Percentiles rank a stretch among this genome's conserved stretches.
These are phyloP conservation scores for Solanum piurae DNA, from an alignment of 257 asterid genomes.

Conservation along the genomic window DNA sequence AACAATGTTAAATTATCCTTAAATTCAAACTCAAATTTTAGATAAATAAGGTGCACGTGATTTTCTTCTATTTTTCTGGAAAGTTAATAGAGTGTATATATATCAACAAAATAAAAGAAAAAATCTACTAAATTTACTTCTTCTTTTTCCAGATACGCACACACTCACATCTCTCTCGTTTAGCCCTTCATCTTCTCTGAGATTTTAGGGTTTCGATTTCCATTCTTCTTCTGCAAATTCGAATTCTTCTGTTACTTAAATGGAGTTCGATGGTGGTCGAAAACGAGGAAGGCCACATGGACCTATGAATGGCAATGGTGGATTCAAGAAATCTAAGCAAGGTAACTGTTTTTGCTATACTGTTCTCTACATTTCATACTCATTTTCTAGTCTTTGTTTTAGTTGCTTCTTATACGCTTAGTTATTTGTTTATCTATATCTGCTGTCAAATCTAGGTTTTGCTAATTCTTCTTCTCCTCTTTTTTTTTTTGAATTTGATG, in stretches of 20 bases:
- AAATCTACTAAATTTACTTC: background rate
- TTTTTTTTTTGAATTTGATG: background rate
- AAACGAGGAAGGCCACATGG: slow-evolving; percentile 48
- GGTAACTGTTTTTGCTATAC: slow-evolving; percentile 12
- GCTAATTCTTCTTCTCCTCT: background rate
- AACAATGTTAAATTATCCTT: background rate
- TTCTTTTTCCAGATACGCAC: background rate
- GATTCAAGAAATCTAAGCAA: slow-evolving; percentile 48
- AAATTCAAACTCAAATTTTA: background rate
- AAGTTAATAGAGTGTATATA: background rate
- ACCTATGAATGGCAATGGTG: slow-evolving; percentile 47
- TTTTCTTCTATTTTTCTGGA: background rate
- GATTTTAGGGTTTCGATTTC: background rate
- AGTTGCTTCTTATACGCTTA: background rate
- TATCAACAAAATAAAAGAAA: background rate
- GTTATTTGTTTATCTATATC: background rate
- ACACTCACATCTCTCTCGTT: background rate
- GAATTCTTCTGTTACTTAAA: background rate
- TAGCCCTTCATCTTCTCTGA: background rate
- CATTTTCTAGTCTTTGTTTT: background rate
- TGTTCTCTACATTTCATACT: background rate
- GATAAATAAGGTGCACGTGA: background rate
- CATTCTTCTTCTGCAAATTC: background rate
- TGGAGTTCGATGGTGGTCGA: slow-evolving; percentile 51
- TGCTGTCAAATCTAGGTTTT: slow-evolving; percentile 6